Evolutionary conservation across 2,329 filamentous ascomycete species (phyloP), one percentile per base, ranked within the genome.

Genomic region (Paraphaeosphaeria minitans): DNA sequence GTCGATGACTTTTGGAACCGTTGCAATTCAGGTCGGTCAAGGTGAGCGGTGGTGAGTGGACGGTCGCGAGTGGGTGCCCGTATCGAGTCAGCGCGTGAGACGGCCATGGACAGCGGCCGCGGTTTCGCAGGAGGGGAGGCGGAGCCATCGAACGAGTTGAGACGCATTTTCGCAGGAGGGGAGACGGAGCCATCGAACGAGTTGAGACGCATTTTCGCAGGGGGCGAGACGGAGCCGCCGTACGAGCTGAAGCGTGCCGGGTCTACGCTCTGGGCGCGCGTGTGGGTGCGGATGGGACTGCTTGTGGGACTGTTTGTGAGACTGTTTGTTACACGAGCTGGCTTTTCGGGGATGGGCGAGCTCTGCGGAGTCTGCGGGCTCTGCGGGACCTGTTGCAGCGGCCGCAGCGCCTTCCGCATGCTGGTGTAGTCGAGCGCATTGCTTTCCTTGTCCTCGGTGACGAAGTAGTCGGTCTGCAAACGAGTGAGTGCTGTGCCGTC

Each of bases 1-100:
- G 95, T 98, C 0, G 94, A 91, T 0, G 95, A 98, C 67, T 91
- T 91, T 58, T 94, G 90, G 19, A 99, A 83, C 35, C 87, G 89
- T 74, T 93, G 86, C 12, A 98, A 82, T 63, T 97, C 93, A 2
- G 77, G 76, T 45, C 66, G 65, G 42, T 78, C 77, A 35, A 78
- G 63, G 46, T 77, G 73, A 19, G 71, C 68, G 58, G 62, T 71
- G 24, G 45, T 57, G 52, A 71, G 63, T n/a, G 70, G 68, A 8
- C 71, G 69, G 35, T 75, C 72, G 60, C 71, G 73, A 31, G 67
- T 74, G 8, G 74, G 74, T 1, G 74, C 75, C 43, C 75, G 70
- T 45, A 77, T 68, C 7, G 75, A 76, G 55, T 78, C 76, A 24
- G 73, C 63, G 46, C 76, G 72, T 1, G 76, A 77, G 27, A 79